Evolutionary conservation across 768 basidiomycete genomes (phyloP), one percentile per base, ranked within the genome.

Genomic region (Leccinum boreale): DNA sequence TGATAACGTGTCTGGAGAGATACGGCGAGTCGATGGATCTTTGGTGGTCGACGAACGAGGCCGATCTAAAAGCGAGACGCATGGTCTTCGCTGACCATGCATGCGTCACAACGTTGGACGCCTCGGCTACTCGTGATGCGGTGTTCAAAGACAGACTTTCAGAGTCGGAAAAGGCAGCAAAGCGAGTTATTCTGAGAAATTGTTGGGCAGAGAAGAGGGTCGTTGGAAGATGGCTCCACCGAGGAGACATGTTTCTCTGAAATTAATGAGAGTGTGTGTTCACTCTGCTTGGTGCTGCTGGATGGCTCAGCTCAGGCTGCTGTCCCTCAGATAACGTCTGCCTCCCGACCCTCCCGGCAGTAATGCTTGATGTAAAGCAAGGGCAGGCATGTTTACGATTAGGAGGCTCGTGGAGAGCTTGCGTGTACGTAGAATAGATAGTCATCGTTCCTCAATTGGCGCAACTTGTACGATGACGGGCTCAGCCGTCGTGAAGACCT

Each of bases 31-130:
- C 69, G 50, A 76, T 75, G 69, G 65, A 60, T 15, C 67, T 68
- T 44, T 80, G 79, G 78, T 79, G 77, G 78, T 60, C 59, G 31
- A 59, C 62, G 45, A 77, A 78, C 60, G 59, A 76, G 52, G 59
- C 58, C n/a, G 59, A 58, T 21, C 70, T 80, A 50, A 67, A 66
- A 42, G 56, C 56, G 4, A 57, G 74, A 35, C 64, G 67, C 11
- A 80, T 80, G 66, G 55, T 63, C 1, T 77, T 78, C 9, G 62
- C 68, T 1, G 74, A 71, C 10, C 71, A 76, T 24, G 77, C 73
- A 8, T 79, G 78, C 42, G 69, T 79, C 49, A 77, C 77, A 1
- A 73, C 76, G 3, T 58, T 72, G 53, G 66, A 65, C 12, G 35
- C 64, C 24, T 58, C 56, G 53, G 52, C 54, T 5, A 52, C 54